These are phyloP conservation scores for Saccharomyces mikatae DNA, from an alignment of 805 yeast genomes.

Conservation along the genomic window DNA sequence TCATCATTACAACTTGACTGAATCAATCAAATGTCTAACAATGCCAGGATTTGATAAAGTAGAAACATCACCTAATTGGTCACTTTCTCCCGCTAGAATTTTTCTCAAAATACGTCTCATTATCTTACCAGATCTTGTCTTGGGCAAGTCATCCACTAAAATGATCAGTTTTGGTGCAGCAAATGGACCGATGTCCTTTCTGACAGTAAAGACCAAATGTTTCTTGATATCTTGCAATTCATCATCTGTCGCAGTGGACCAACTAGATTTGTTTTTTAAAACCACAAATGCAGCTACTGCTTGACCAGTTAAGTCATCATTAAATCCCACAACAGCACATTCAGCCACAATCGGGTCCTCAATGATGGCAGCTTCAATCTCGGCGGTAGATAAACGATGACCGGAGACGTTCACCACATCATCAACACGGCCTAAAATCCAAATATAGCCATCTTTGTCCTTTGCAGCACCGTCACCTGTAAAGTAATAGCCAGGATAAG, in stretches of 20 bases:
- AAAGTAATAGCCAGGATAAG: slow-evolving; percentile 75
- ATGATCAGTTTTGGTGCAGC: slow-evolving; percentile 76
- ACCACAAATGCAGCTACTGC: slow-evolving; percentile 80
- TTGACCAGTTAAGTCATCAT: slow-evolving; percentile 79
- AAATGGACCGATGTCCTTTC: slow-evolving; percentile 77
- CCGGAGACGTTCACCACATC: slow-evolving; percentile 85
- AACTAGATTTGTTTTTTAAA: slow-evolving; percentile 44
- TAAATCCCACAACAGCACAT: slow-evolving; percentile 76
- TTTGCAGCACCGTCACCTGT: slow-evolving; percentile 89
- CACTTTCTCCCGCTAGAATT: slow-evolving; percentile 66
- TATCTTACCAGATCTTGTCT: slow-evolving; percentile 80
- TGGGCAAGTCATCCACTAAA: slow-evolving; percentile 70
- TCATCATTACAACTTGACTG: slow-evolving; percentile 31
- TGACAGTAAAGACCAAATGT: slow-evolving; percentile 58
- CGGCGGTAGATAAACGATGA: slow-evolving; percentile 82
- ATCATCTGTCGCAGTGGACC: slow-evolving; percentile 29
- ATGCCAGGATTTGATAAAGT: slow-evolving; percentile 71
- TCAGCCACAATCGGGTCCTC: slow-evolving; percentile 68
- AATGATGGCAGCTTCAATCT: slow-evolving; percentile 73
- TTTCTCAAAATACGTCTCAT: slow-evolving; percentile 82
- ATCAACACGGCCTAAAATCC: slow-evolving; percentile 83
- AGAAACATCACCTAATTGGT: slow-evolving; percentile 71
- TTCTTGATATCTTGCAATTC: slow-evolving; percentile 50
- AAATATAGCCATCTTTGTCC: slow-evolving; percentile 74
- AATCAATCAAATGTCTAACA: slow-evolving; percentile 56